These are phyloP conservation scores for Trebouxia sp. DNA, from an alignment of 139 green algal species.

Conservation along the genomic window DNA sequence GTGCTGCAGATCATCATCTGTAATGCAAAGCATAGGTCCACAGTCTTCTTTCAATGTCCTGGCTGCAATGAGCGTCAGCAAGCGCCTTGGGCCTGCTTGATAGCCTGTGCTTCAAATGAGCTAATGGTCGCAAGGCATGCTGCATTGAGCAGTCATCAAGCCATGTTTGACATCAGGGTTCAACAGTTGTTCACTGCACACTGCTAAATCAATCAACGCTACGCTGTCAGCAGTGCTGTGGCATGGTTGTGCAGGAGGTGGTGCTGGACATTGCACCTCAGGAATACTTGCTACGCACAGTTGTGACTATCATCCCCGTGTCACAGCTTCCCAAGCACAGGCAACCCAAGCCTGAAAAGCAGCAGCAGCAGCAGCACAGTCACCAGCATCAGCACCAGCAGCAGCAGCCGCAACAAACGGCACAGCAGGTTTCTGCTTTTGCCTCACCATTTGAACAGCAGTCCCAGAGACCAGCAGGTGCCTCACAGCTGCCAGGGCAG, in stretches of 20 bases:
- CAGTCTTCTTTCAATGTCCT: no score
- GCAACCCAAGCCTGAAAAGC: no score
- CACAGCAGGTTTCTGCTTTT: background rate
- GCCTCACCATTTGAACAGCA: slow-evolving; percentile 5
- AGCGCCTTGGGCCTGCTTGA: background rate
- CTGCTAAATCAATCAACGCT: no score
- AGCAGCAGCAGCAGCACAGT: slow-evolving; percentile 8
- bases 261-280: slow-evolving; percentile 10
- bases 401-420: background rate
- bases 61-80: no score
- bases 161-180: background rate
- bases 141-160: background rate
- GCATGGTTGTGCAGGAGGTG: slow-evolving; percentile 18
- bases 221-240: no score
- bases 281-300: background rate
- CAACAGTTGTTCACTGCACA: no score
- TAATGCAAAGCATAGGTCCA: no score
- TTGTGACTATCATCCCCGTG: slow-evolving; percentile 2
- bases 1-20: no score
- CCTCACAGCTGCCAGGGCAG: background rate
- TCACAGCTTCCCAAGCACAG: background rate
- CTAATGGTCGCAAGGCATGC: no score
- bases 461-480: background rate
- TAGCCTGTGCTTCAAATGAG: no score
- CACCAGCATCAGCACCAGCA: no score